Percentiles rank a stretch among this genome's conserved stretches.
Conservation (phyloP, 2,329 filamentous ascomycete genomes). For the Verticillium alfalfae region DNA sequence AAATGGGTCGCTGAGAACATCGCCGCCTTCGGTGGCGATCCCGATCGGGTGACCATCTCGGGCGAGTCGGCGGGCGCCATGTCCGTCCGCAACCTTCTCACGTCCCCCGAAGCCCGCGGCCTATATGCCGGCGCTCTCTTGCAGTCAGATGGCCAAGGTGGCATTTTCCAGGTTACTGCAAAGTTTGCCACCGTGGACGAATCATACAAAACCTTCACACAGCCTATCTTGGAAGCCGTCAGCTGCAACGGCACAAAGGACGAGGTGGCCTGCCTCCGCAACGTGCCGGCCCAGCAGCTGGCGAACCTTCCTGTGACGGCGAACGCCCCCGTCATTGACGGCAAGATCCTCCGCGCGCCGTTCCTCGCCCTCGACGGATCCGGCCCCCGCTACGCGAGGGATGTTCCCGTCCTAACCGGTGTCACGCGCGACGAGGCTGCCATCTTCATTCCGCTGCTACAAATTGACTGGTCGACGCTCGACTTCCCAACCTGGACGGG, state of each 20-base stretch:
- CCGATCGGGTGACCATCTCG: slow-evolving; percentile 48
- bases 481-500: background rate
- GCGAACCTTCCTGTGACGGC: slow-evolving; percentile 24
- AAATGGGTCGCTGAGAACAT: slow-evolving; percentile 48
- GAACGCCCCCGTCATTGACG: slow-evolving; percentile 52
- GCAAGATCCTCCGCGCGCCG: slow-evolving; percentile 37
- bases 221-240: slow-evolving; percentile 42
- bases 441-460: background rate
- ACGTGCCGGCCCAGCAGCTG: slow-evolving; percentile 35
- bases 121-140: slow-evolving; percentile 42
- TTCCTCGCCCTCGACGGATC: background rate
- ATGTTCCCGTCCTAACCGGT: background rate
- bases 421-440: background rate
- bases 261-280: slow-evolving; percentile 48
- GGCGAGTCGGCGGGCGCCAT: slow-evolving; percentile 49
- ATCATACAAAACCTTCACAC: slow-evolving; percentile 40
- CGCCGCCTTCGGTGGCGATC: slow-evolving; percentile 49
- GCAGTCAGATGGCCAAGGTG: slow-evolving; percentile 32
- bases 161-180: slow-evolving; percentile 49
- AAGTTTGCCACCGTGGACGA: slow-evolving; percentile 52
- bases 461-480: background rate
- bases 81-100: slow-evolving; percentile 44
- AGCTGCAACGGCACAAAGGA: slow-evolving; percentile 44
- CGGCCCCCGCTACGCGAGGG: background rate
- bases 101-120: slow-evolving; percentile 37